A percentile compares a stretch with the other conserved stretches of the same genome.
Conservation (phyloP, 2,329 filamentous ascomycete species). For the Monosporascus sp. region DNA sequence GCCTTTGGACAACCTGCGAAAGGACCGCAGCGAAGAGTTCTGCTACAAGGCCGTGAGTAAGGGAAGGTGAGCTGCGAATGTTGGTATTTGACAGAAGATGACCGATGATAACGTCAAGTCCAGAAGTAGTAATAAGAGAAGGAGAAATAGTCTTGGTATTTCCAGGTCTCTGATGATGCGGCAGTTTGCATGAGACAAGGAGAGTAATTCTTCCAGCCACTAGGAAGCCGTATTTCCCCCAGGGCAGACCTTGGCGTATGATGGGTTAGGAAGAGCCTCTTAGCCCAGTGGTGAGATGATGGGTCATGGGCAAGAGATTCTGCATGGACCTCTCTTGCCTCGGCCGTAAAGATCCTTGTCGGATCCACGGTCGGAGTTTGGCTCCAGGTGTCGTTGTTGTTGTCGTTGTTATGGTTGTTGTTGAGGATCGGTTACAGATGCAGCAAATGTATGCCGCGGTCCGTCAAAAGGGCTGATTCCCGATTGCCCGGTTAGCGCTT, state of each 20-base stretch:
- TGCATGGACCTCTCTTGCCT: not conserved
- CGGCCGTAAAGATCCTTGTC: not conserved
- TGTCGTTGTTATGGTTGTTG: not conserved
- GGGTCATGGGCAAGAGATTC: not conserved
- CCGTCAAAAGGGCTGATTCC: not conserved
- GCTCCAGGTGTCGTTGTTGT: not conserved
- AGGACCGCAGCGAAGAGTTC: not conserved
- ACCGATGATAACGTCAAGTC: not conserved
- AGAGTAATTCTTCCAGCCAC: slow-evolving; percentile 27
- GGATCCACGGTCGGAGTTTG: not conserved
- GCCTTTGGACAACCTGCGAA: not conserved
- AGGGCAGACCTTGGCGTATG: slow-evolving; percentile 13
- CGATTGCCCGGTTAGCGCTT: not conserved
- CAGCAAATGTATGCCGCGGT: not conserved
- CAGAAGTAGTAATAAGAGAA: slow-evolving; percentile 1
- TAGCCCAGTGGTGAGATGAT: not conserved
- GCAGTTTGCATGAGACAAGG: slow-evolving; percentile 11
- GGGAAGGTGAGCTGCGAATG: not conserved
- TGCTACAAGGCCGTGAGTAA: not conserved
- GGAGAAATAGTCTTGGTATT: slow-evolving; percentile 12
- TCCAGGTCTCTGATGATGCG: slow-evolving; percentile 7
- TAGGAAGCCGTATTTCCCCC: slow-evolving; percentile 18
- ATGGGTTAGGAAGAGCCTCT: slow-evolving; percentile 1
- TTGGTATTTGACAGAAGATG: not conserved
- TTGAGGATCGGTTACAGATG: not conserved